A percentile compares a stretch with the other conserved stretches of the same genome.
These are phyloP conservation scores for Wallacemonas sp. DNA, from an alignment of 208 protist genomes.

Conservation along the genomic window DNA sequence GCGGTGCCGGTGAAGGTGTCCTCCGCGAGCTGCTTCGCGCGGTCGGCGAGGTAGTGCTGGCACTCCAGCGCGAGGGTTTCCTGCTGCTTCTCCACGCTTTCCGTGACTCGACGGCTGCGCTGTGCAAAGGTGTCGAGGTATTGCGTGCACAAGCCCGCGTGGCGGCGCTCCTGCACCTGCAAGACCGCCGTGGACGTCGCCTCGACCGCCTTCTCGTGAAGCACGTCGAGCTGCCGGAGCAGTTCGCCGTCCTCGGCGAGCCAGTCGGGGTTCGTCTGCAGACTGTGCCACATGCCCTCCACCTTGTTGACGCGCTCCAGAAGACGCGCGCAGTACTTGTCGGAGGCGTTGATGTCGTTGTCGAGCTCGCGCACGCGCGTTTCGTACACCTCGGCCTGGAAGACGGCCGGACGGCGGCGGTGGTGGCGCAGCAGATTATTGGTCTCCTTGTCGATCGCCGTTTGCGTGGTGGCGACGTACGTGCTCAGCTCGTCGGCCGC, in stretches of 20 bases:
- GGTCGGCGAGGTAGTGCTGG: slow-evolving; percentile 38
- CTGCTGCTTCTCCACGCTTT: slow-evolving; percentile 38
- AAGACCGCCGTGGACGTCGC: slow-evolving; percentile 44
- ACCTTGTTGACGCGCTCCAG: slow-evolving; percentile 50
- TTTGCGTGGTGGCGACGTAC: slow-evolving; percentile 28
- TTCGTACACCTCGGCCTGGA: slow-evolving; percentile 83
- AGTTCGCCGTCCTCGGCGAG: slow-evolving; percentile 36
- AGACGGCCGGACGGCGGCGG: slow-evolving; percentile 70
- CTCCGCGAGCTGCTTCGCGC: slow-evolving; percentile 33
- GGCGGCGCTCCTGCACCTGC: slow-evolving; percentile 50
- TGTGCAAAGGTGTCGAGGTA: slow-evolving; percentile 47
- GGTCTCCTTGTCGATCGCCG: slow-evolving; percentile 52
- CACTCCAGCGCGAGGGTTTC: slow-evolving; percentile 45
- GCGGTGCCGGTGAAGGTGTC: slow-evolving; percentile 25
- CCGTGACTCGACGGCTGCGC: slow-evolving; percentile 33
- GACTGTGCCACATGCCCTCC: slow-evolving; percentile 37
- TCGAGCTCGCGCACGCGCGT: slow-evolving; percentile 77
- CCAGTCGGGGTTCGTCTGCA: slow-evolving; percentile 30
- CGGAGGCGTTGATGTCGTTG: slow-evolving; percentile 38
- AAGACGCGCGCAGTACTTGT: slow-evolving; percentile 61
- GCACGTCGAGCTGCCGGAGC: slow-evolving; percentile 37
- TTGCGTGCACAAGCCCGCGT: slow-evolving; percentile 40
- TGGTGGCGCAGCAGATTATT: slow-evolving; percentile 75
- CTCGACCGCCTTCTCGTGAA: slow-evolving; percentile 45
- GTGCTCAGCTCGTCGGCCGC: slow-evolving; percentile 24